phyloP scores from a whole-genome alignment of 495 filamentous ascomycete genomes.

The Penicillium simplicissimum region DNA sequence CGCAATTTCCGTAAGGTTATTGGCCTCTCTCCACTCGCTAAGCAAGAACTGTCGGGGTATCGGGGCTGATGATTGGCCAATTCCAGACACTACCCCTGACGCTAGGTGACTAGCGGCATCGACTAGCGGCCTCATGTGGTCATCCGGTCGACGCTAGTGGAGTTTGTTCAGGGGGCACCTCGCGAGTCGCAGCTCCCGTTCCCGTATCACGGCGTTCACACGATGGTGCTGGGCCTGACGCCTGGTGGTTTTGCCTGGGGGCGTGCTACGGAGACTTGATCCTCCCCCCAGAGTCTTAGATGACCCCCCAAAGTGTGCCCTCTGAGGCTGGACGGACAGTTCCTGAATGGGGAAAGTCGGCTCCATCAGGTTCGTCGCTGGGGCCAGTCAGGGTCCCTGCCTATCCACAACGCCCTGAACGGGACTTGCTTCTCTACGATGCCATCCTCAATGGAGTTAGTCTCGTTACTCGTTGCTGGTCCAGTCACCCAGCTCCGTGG shows the following conservation, averaged over 20 bases:
- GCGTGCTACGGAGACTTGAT: not conserved
- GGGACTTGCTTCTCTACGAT: conserved; percentile 5
- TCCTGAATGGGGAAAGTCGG: conserved; percentile 7
- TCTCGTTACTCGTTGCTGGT: conserved; percentile 9
- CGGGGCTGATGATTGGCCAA: conserved; percentile 10
- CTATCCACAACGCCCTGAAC: not conserved
- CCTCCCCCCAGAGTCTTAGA: not conserved
- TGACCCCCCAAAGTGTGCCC: not conserved
- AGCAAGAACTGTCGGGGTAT: conserved; percentile 32
- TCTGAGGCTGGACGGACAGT: conserved; percentile 9
- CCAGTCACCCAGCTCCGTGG: conserved; percentile 5
- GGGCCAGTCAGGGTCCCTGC: conserved; percentile 21
- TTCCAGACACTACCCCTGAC: conserved; percentile 20
- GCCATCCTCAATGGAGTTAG: conserved; percentile 15
- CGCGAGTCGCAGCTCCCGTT: not conserved
- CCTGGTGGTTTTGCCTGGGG: not conserved
- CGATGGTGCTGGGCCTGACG: not conserved
- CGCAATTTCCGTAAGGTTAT: conserved; percentile 18
- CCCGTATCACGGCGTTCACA: not conserved
- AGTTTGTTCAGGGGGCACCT: conserved; percentile 20
- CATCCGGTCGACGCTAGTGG: conserved; percentile 6
- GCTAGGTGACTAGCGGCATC: conserved; percentile 17
- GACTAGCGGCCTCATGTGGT: conserved; percentile 15
- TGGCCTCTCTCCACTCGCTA: conserved; percentile 22
- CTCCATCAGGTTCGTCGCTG: conserved; percentile 5